phyloP scores from a whole-genome alignment of 495 filamentous ascomycete species.

The Daldinia decipiens region DNA sequence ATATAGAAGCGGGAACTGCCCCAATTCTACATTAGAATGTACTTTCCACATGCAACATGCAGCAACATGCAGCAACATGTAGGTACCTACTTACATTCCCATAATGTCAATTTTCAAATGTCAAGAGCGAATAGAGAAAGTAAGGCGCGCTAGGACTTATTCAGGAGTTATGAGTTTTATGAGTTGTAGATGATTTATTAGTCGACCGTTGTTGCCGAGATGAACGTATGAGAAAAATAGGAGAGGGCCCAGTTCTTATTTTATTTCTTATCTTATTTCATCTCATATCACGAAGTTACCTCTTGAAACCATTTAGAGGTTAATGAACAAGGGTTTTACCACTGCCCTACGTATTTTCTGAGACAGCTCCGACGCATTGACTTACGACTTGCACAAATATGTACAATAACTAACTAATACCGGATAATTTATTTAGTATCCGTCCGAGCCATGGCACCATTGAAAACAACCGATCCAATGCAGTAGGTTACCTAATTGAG shows the following conservation, averaged over 20 bases:
- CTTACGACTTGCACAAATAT: not conserved
- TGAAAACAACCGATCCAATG: not conserved
- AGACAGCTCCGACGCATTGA: not conserved
- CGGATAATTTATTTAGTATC: not conserved
- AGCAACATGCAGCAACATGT: no score
- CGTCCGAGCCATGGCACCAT: not conserved
- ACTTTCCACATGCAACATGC: not conserved
- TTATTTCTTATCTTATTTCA: not conserved
- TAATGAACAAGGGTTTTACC: not conserved
- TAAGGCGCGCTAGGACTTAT: not conserved
- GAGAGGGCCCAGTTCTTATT: conserved; percentile 3
- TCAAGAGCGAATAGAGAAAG: not conserved
- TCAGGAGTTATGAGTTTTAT: not conserved
- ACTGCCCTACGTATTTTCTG: not conserved
- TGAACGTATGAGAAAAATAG: conserved; percentile 5
- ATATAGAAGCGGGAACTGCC: conserved; percentile 3
- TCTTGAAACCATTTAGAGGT: not conserved
- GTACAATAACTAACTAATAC: no score
- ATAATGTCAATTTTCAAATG: not conserved
- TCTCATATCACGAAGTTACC: not conserved
- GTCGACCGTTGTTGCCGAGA: conserved; percentile 4
- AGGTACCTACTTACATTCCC: conserved; percentile 12
- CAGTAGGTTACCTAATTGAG: no score
- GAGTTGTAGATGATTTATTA: not conserved
- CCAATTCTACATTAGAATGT: not conserved